A percentile compares a stretch with the other conserved stretches of the same genome.
Evolutionary conservation across 2,329 filamentous ascomycete species (phyloP).

Genomic region (Volutella citrinella): DNA sequence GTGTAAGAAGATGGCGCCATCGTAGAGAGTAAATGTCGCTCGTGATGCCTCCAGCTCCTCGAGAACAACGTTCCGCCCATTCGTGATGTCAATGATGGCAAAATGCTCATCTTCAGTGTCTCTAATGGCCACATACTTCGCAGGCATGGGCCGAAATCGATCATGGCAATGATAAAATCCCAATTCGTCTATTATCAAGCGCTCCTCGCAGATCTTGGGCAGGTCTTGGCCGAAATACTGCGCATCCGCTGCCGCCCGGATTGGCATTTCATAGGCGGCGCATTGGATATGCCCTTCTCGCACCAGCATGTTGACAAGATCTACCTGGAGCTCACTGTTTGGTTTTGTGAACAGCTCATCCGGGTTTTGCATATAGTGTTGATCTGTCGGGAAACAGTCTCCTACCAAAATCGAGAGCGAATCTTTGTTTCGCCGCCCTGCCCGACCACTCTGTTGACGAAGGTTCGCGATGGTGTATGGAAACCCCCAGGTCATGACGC

Average conservation of each 20-base stretch:
- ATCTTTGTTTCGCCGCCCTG: conserved; percentile 88
- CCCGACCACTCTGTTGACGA: conserved; percentile 89
- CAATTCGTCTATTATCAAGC: conserved; percentile 68
- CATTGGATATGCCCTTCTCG: conserved; percentile 94
- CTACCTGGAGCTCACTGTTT: conserved; percentile 84
- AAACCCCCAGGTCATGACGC: conserved; percentile 90
- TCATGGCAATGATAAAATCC: conserved; percentile 91
- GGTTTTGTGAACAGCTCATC: conserved; percentile 90
- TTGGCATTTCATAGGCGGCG: conserved; percentile 91
- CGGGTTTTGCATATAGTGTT: conserved; percentile 96
- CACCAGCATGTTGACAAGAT: conserved; percentile 87
- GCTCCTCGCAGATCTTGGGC: conserved; percentile 65
- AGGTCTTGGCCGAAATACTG: conserved; percentile 78
- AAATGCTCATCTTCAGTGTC: conserved; percentile 90
- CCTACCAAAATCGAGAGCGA: conserved; percentile 87
- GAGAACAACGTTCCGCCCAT: conserved; percentile 77
- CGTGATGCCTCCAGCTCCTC: conserved; percentile 95
- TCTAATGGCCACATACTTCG: conserved; percentile 79
- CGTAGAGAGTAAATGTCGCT: conserved; percentile 95
- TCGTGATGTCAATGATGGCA: conserved; percentile 84
- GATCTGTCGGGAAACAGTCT: conserved; percentile 85
- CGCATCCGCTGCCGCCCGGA: conserved; percentile 71
- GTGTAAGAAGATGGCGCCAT: conserved; percentile 94
- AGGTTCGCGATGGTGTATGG: conserved; percentile 94
- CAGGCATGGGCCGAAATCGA: conserved; percentile 81